Conservation (phyloP, 306 rosid species). For the Sicyos baderoa region DNA sequence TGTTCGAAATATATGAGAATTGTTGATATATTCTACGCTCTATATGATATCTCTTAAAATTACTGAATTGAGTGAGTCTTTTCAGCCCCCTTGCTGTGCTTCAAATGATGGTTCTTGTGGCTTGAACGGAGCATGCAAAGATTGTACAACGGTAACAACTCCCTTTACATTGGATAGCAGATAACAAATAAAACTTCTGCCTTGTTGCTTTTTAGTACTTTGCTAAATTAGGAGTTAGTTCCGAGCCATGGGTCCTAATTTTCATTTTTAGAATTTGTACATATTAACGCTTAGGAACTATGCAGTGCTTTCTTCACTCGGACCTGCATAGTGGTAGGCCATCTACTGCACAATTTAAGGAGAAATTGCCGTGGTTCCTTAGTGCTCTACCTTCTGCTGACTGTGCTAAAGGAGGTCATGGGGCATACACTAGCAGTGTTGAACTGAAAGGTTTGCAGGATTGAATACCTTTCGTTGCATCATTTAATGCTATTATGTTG, state of each 20-base stretch:
- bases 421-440: constrained; percentile 92
- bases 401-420: constrained; percentile 99
- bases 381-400: constrained; percentile 90
- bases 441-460: constrained; percentile 65
- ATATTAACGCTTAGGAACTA: constrained; percentile 22
- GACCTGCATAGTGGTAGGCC: constrained; percentile 69
- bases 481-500: background rate
- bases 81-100: constrained; percentile 91
- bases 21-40: background rate
- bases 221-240: constrained; percentile 7
- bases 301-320: constrained; percentile 85
- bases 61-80: constrained; percentile 21
- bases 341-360: constrained; percentile 70
- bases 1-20: background rate
- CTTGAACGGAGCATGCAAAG: constrained; percentile 66
- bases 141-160: constrained; percentile 82
- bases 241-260: background rate
- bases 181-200: constrained; percentile 12
- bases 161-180: constrained; percentile 15
- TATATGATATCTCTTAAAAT: constrained; percentile 20
- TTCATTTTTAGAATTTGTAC: constrained; percentile 16
- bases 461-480: constrained; percentile 5
- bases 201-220: constrained; percentile 14
- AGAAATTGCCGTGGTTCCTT: constrained; percentile 93
- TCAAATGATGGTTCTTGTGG: constrained; percentile 52